Conservation (phyloP, 1,284 basidiomycete species). For the Phylloboletellus chloephorus region DNA sequence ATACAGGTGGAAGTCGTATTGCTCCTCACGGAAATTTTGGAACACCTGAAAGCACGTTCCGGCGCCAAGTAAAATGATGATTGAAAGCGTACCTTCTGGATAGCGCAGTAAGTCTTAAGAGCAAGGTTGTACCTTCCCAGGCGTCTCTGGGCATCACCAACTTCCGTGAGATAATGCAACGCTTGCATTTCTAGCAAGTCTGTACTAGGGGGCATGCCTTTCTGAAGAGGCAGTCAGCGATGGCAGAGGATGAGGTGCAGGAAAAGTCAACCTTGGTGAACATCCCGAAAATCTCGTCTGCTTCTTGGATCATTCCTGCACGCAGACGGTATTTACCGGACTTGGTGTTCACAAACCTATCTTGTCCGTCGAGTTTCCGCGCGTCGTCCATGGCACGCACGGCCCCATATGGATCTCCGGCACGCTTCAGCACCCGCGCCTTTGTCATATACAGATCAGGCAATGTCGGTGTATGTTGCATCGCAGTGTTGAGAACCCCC, state of each 20-base stretch:
- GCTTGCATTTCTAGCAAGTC: slow-evolving; percentile 98
- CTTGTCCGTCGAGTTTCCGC: slow-evolving; percentile 85
- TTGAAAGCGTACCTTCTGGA: slow-evolving; percentile 61
- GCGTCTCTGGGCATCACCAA: slow-evolving; percentile 68
- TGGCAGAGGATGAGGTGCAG: not conserved
- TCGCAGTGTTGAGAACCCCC: slow-evolving; percentile 58
- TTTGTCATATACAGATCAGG: slow-evolving; percentile 87
- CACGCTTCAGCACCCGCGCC: slow-evolving; percentile 83
- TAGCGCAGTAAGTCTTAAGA: slow-evolving; percentile 79
- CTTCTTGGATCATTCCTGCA: slow-evolving; percentile 74
- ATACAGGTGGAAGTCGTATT: slow-evolving; percentile 98
- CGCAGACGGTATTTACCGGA: slow-evolving; percentile 88
- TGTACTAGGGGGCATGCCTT: slow-evolving; percentile 76
- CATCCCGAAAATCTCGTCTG: slow-evolving; percentile 66
- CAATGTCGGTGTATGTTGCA: slow-evolving; percentile 87
- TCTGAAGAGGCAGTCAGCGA: slow-evolving; percentile 40
- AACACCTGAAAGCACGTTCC: slow-evolving; percentile 53
- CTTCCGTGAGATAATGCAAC: slow-evolving; percentile 81
- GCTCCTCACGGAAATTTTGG: slow-evolving; percentile 89
- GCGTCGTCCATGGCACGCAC: slow-evolving; percentile 80
- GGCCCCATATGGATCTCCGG: slow-evolving; percentile 77
- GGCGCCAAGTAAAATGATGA: no score
- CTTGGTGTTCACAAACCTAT: slow-evolving; percentile 95
- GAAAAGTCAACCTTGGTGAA: slow-evolving; percentile 75
- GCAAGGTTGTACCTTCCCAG: slow-evolving; percentile 73